A percentile compares a stretch with the other conserved stretches of the same genome.
phyloP scores from a whole-genome alignment of 768 basidiomycete species.

The Lanmaoa rubissima region DNA sequence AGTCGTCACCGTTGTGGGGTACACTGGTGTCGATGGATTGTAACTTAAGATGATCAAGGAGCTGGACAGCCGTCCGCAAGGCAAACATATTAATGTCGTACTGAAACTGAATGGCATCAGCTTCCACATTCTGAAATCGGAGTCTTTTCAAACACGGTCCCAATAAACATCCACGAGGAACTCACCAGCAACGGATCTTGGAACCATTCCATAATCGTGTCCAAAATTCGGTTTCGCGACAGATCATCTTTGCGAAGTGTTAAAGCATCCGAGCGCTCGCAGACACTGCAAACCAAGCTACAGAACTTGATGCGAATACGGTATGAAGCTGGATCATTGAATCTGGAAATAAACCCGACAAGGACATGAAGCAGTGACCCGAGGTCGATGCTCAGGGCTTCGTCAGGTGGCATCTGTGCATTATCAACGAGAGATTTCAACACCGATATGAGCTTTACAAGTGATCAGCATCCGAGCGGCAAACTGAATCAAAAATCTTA shows the following conservation, averaged over 20 bases:
- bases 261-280: conserved; percentile 58
- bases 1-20: conserved; percentile 57
- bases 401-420: conserved; percentile 53
- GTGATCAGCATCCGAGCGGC: conserved; percentile 10
- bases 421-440: conserved; percentile 80
- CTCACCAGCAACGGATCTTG: conserved; percentile 51
- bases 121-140: conserved; percentile 35
- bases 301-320: conserved; percentile 79
- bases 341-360: conserved; percentile 63
- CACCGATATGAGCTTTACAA: conserved; percentile 64
- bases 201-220: conserved; percentile 81
- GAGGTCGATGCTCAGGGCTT: conserved; percentile 62
- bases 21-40: conserved; percentile 51
- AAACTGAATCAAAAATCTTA: neutral
- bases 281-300: conserved; percentile 63
- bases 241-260: conserved; percentile 64
- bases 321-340: conserved; percentile 49
- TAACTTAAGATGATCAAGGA: conserved; percentile 74
- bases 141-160: neutral
- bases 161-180: conserved; percentile 2
- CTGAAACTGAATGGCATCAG: conserved; percentile 38
- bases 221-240: conserved; percentile 68
- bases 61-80: conserved; percentile 68
- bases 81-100: conserved; percentile 73
- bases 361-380: conserved; percentile 57